Conservation (phyloP, 495 filamentous ascomycete species). For the Tetracladium setigerum region DNA sequence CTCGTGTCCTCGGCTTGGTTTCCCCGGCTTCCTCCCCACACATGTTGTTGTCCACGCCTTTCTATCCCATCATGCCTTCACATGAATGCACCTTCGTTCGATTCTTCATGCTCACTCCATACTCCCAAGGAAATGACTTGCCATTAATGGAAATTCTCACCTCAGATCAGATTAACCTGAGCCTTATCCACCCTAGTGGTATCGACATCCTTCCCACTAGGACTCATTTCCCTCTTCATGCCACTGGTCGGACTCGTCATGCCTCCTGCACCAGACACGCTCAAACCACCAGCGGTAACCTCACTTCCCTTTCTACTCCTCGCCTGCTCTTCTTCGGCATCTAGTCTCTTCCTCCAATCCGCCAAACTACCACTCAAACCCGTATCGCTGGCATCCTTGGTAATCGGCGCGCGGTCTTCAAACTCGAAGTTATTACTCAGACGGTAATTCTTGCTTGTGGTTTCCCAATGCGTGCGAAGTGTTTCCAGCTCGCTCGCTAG, state of each 20-base stretch:
- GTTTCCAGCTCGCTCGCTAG: constrained; percentile 87
- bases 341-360: constrained; percentile 67
- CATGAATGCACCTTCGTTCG: too few species aligned
- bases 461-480: constrained; percentile 86
- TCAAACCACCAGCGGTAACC: background rate
- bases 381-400: constrained; percentile 35
- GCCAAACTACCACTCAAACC: constrained; percentile 61
- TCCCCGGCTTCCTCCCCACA: too few species aligned
- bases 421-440: constrained; percentile 82
- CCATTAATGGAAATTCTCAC: too few species aligned
- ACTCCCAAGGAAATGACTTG: too few species aligned
- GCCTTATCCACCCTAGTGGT: background rate
- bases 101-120: too few species aligned
- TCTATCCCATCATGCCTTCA: too few species aligned
- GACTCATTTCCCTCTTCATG: constrained; percentile 16
- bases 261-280: background rate
- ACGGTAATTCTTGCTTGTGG: constrained; percentile 88
- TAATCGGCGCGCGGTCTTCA: constrained; percentile 47
- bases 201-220: constrained; percentile 4
- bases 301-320: constrained; percentile 15
- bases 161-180: constrained; percentile 17
- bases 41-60: too few species aligned
- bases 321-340: constrained; percentile 45
- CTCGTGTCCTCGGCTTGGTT: too few species aligned
- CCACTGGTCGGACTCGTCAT: background rate